Evolutionary conservation across 768 basidiomycete genomes (phyloP).

Genomic region (Boletus rubroflammeus): DNA sequence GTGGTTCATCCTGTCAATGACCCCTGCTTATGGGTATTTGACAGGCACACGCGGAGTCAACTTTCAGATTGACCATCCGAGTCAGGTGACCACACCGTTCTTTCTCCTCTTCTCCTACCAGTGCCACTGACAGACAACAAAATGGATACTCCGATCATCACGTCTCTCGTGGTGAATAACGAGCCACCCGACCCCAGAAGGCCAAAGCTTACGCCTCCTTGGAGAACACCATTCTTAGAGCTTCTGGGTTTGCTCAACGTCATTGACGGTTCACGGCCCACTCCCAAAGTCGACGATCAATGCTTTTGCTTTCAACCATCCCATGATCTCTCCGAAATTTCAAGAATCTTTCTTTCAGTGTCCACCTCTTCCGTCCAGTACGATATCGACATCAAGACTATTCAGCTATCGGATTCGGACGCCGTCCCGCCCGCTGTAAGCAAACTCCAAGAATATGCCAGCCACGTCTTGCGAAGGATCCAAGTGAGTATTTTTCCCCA

Average conservation of each 20-base stretch:
- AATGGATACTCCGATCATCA: background rate
- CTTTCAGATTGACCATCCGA: background rate
- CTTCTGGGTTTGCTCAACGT: constrained; percentile 7
- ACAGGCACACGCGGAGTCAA: constrained; percentile 3
- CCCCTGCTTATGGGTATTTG: background rate
- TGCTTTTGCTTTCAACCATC: constrained; percentile 16
- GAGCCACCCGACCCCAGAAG: background rate
- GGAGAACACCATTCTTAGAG: constrained; percentile 9
- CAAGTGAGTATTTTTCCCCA: background rate
- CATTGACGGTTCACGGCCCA: background rate
- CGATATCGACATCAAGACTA: constrained; percentile 12
- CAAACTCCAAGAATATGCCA: constrained; percentile 12
- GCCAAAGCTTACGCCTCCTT: background rate
- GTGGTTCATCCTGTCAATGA: background rate
- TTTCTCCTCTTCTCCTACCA: constrained; percentile 2
- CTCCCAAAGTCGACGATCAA: background rate
- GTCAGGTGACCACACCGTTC: constrained; percentile 4
- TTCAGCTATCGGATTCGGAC: background rate
- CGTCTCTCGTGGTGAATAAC: constrained; percentile 1
- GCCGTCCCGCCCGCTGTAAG: background rate
- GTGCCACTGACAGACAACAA: constrained; percentile 13
- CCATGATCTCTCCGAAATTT: constrained; percentile 9
- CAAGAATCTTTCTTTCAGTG: constrained; percentile 11
- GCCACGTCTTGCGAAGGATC: constrained; percentile 1
- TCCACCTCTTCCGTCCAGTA: background rate